Conservation (phyloP, 805 yeast species). For the Starmera amethionina region DNA sequence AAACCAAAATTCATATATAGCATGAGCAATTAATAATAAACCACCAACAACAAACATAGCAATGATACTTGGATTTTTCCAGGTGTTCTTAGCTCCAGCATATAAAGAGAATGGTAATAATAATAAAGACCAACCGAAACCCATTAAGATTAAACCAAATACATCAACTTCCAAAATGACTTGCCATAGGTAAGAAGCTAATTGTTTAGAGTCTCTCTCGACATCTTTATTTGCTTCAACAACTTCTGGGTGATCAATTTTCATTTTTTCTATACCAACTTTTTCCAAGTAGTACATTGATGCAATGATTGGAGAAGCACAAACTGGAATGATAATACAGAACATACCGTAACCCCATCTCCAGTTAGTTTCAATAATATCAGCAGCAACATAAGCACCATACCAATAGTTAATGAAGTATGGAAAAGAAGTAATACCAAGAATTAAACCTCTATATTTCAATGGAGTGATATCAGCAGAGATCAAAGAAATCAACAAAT, state of each 20-base stretch:
- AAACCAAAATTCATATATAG: slow-evolving; percentile 24
- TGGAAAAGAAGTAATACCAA: slow-evolving; percentile 28
- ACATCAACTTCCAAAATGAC: slow-evolving; percentile 27
- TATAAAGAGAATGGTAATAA: slow-evolving; percentile 30
- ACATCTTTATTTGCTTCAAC: neutral
- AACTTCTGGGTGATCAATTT: slow-evolving; percentile 1
- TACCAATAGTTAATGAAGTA: slow-evolving; percentile 32
- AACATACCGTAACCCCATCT: slow-evolving; percentile 46
- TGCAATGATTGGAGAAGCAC: slow-evolving; percentile 23
- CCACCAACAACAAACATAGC: slow-evolving; percentile 35
- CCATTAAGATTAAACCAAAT: slow-evolving; percentile 27
- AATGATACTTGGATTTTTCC: slow-evolving; percentile 30
- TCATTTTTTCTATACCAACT: slow-evolving; percentile 18
- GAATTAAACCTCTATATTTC: slow-evolving; percentile 27
- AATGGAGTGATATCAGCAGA: slow-evolving; percentile 29
- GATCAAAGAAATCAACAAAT: slow-evolving; percentile 23
- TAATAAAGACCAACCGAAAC: slow-evolving; percentile 28
- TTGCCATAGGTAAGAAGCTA: slow-evolving; percentile 2
- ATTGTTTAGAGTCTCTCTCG: neutral
- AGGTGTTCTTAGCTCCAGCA: slow-evolving; percentile 22
- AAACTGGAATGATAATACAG: slow-evolving; percentile 34
- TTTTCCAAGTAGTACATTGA: slow-evolving; percentile 24
- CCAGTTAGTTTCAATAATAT: slow-evolving; percentile 30
- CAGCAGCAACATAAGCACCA: slow-evolving; percentile 28
- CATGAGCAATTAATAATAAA: slow-evolving; percentile 23